phyloP scores from a whole-genome alignment of 2,329 filamentous ascomycete species.

The Pestalotiopsis sp. region DNA sequence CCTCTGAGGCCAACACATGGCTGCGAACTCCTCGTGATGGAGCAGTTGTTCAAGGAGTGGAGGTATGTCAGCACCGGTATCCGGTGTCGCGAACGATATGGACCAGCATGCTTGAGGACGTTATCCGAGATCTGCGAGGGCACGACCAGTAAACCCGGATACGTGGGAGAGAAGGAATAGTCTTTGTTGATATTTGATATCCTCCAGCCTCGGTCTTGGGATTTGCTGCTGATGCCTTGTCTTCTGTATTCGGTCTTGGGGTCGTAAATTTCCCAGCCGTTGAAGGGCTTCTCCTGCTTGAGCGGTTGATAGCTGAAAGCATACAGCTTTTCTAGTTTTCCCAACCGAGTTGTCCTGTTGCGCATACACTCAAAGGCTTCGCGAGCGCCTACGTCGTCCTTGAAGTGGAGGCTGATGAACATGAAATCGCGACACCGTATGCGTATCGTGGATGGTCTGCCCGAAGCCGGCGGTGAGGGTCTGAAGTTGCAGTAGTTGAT shows the following conservation, averaged over 20 bases:
- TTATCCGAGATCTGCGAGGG: constrained; percentile 94
- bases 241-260: constrained; percentile 81
- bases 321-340: constrained; percentile 83
- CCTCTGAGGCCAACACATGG: constrained; percentile 82
- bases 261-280: constrained; percentile 86
- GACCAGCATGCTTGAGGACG: constrained; percentile 87
- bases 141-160: constrained; percentile 81
- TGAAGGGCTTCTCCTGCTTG: constrained; percentile 69
- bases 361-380: constrained; percentile 89
- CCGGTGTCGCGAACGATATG: constrained; percentile 83
- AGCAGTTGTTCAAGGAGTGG: constrained; percentile 96
- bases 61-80: constrained; percentile 91
- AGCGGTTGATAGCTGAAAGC: constrained; percentile 84
- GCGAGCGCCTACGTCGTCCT: constrained; percentile 69
- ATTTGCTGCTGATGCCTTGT: constrained; percentile 83
- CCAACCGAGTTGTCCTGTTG: constrained; percentile 75
- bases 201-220: constrained; percentile 79
- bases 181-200: constrained; percentile 87
- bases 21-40: constrained; percentile 92
- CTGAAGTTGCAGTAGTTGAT: constrained; percentile 79
- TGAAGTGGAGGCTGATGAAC: constrained; percentile 88
- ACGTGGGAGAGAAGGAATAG: constrained; percentile 90
- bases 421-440: constrained; percentile 91
- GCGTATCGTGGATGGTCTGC: constrained; percentile 78
- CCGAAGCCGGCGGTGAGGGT: constrained; percentile 68